phyloP scores from a whole-genome alignment of 164 flowering plant genomes.

The Dillenia turbinata region DNA sequence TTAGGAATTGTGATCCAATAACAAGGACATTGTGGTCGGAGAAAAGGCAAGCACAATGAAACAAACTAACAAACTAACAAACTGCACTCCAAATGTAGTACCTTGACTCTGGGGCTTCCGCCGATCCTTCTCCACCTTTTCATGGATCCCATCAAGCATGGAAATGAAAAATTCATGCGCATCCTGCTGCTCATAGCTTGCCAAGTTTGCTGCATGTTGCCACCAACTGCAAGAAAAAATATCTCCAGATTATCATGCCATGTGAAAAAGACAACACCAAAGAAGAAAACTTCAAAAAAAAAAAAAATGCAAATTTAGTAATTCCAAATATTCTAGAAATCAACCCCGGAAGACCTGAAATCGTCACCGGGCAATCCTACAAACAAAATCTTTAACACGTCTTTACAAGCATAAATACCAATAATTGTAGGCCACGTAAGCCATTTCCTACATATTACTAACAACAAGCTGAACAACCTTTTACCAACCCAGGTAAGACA shows the following conservation, averaged over 20 bases:
- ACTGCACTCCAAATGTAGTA: slow-evolving; percentile 20
- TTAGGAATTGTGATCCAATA: too few relatives aligned
- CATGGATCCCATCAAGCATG: slow-evolving; percentile 87
- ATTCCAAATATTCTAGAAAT: too few relatives aligned
- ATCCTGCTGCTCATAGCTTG: slow-evolving; percentile 96
- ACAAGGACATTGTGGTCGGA: too few relatives aligned
- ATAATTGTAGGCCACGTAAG: too few relatives aligned
- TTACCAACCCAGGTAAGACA: too few relatives aligned
- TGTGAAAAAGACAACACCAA: background rate
- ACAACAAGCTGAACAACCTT: too few relatives aligned
- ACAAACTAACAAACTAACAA: background rate
- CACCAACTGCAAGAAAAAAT: slow-evolving; percentile 72
- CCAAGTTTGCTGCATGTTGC: slow-evolving; percentile 89
- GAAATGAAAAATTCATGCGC: slow-evolving; percentile 96
- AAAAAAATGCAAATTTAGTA: too few relatives aligned
- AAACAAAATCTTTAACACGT: background rate
- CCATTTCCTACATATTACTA: too few relatives aligned
- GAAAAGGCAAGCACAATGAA: background rate
- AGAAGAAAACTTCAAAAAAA: background rate
- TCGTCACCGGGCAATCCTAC: too few relatives aligned
- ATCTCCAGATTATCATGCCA: too few relatives aligned
- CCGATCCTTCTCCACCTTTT: slow-evolving; percentile 57
- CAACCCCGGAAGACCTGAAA: too few relatives aligned
- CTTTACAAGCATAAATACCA: too few relatives aligned
- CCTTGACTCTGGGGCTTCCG: slow-evolving; percentile 58